phyloP scores from a whole-genome alignment of 2,329 filamentous ascomycete species.

The Eutypa lata region DNA sequence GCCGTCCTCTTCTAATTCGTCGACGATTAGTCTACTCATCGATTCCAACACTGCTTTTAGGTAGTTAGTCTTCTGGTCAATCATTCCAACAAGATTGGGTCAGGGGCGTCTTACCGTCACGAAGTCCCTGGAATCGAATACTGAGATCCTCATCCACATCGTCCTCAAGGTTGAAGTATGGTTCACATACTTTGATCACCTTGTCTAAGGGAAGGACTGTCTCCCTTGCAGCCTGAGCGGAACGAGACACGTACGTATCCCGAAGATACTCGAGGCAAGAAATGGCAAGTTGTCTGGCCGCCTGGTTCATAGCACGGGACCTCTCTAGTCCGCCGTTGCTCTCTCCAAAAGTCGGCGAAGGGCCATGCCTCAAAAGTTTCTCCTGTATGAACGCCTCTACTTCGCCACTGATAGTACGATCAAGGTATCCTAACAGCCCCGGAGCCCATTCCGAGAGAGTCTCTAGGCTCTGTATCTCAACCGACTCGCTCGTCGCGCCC shows the following conservation, averaged over 20 bases:
- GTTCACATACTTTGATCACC: conserved; percentile 39
- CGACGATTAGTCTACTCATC: conserved; percentile 54
- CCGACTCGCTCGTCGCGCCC: conserved; percentile 23
- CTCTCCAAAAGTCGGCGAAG: conserved; percentile 24
- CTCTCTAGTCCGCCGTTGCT: conserved; percentile 28
- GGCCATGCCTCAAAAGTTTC: conserved; percentile 38
- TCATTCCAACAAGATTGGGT: not conserved
- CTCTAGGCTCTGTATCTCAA: conserved; percentile 27
- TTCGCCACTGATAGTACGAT: conserved; percentile 37
- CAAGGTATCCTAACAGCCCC: conserved; percentile 44
- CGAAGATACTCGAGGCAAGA: conserved; percentile 44
- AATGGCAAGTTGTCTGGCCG: conserved; percentile 39
- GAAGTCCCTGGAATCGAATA: conserved; percentile 31
- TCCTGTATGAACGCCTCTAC: conserved; percentile 43
- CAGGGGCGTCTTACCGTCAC: conserved; percentile 30
- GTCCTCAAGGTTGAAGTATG: conserved; percentile 35
- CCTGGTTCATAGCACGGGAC: conserved; percentile 29
- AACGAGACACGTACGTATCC: conserved; percentile 42
- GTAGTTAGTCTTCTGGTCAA: conserved; percentile 12
- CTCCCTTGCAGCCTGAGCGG: conserved; percentile 39
- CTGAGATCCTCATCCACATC: conserved; percentile 31
- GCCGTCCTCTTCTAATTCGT: conserved; percentile 56
- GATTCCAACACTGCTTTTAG: conserved; percentile 38
- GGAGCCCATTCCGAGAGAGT: conserved; percentile 49
- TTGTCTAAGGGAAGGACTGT: conserved; percentile 40